A percentile compares a stretch with the other conserved stretches of the same genome.
Evolutionary conservation across 495 filamentous ascomycete genomes (phyloP).

Genomic region (Penicillium canescens): DNA sequence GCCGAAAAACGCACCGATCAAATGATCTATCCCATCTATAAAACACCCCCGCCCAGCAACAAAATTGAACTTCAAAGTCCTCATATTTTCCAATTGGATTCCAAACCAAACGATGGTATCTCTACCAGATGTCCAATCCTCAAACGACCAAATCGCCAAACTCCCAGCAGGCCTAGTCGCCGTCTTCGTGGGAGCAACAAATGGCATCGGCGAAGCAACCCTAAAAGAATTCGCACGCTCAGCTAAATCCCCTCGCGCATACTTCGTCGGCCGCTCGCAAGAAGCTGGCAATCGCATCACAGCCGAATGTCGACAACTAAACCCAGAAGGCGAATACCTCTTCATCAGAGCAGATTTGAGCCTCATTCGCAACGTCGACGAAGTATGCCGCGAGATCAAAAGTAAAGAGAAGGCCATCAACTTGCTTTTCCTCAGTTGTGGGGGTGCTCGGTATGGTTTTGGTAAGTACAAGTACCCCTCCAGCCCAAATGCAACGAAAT

Average conservation of each 20-base stretch:
- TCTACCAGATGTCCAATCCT: slow-evolving; percentile 33
- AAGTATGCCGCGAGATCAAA: slow-evolving; percentile 56
- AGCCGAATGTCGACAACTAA: slow-evolving; percentile 36
- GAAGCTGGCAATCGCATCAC: slow-evolving; percentile 43
- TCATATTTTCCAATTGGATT: not conserved
- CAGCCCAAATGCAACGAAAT: not conserved
- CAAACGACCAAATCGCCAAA: slow-evolving; percentile 37
- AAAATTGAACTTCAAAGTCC: not conserved
- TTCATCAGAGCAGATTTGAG: slow-evolving; percentile 62
- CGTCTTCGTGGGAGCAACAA: slow-evolving; percentile 63
- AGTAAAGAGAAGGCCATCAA: slow-evolving; percentile 57
- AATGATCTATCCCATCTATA: too few species aligned
- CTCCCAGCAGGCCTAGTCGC: slow-evolving; percentile 47
- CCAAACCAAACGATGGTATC: slow-evolving; percentile 30
- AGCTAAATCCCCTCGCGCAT: slow-evolving; percentile 39
- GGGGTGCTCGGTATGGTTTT: slow-evolving; percentile 9
- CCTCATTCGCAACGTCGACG: slow-evolving; percentile 60
- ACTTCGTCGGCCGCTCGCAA: slow-evolving; percentile 51
- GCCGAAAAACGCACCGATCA: not conserved
- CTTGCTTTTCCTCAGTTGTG: slow-evolving; percentile 52
- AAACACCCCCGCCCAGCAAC: too few species aligned
- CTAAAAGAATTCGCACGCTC: slow-evolving; percentile 53
- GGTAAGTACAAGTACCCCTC: slow-evolving; percentile 11
- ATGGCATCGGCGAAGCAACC: slow-evolving; percentile 59
- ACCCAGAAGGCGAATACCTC: slow-evolving; percentile 36